phyloP scores from a whole-genome alignment of 1,284 basidiomycete genomes.

The Leccinum subfulvum region DNA sequence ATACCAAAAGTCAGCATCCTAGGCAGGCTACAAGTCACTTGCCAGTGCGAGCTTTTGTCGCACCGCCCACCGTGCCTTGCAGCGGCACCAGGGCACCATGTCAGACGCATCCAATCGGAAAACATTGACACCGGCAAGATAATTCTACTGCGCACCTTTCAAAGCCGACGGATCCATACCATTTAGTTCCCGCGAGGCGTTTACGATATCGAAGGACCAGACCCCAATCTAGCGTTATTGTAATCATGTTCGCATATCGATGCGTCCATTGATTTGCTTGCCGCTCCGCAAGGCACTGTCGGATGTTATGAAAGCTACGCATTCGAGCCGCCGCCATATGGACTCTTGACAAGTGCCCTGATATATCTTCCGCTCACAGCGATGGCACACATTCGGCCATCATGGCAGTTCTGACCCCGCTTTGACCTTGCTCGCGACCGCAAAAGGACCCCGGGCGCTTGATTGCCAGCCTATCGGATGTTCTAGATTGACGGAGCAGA shows the following conservation, averaged over 20 bases:
- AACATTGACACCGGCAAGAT: not conserved
- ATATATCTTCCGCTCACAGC: not conserved
- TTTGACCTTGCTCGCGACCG: not conserved
- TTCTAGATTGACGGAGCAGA: not conserved
- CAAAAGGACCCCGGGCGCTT: not conserved
- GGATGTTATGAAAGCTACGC: not conserved
- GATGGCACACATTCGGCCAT: not conserved
- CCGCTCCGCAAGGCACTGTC: not conserved
- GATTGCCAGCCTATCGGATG: not conserved
- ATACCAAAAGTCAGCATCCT: not conserved
- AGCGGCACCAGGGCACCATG: not conserved
- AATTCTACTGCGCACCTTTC: not conserved
- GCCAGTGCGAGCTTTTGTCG: not conserved
- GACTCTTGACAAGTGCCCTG: not conserved
- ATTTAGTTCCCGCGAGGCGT: conserved; percentile 7
- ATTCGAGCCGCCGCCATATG: not conserved
- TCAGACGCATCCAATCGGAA: not conserved
- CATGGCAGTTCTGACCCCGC: not conserved
- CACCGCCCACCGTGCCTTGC: not conserved
- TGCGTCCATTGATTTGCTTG: not conserved
- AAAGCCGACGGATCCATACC: not conserved
- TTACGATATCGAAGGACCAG: conserved; percentile 6
- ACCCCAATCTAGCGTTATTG: not conserved
- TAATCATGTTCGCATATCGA: not conserved
- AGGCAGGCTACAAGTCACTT: not conserved